Conservation (phyloP, 306 rosid genomes). For the Quercus agrifolia region DNA sequence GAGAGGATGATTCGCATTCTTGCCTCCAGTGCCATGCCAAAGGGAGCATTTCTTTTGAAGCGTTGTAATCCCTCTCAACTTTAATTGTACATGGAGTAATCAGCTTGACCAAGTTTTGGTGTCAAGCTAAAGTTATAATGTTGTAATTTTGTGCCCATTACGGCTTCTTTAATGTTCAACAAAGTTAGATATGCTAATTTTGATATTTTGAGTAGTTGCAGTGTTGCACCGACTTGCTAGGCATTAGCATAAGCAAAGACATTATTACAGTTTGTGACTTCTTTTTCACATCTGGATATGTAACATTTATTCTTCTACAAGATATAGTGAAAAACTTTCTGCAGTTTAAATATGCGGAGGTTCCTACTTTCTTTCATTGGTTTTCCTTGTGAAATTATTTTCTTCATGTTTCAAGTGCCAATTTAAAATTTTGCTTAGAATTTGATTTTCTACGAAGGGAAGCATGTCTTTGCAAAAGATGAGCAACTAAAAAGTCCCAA, state of each 20-base stretch:
- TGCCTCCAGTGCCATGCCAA: not conserved
- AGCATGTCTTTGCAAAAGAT: no score
- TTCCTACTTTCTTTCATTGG: not conserved
- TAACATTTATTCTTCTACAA: not conserved
- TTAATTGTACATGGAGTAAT: not conserved
- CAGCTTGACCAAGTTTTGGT: slow-evolving; percentile 1
- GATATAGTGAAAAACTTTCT: not conserved
- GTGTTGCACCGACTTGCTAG: slow-evolving; percentile 14
- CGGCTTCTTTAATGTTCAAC: not conserved
- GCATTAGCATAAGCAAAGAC: slow-evolving; percentile 12
- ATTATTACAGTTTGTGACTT: not conserved
- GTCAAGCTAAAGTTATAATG: not conserved
- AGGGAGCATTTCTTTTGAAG: not conserved
- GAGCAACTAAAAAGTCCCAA: no score
- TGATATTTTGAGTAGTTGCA: not conserved
- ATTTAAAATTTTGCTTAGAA: not conserved
- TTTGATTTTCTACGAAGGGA: no score
- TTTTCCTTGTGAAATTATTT: not conserved
- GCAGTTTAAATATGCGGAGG: not conserved
- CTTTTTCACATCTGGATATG: not conserved
- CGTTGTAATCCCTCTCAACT: not conserved
- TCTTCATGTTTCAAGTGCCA: not conserved
- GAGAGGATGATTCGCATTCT: not conserved
- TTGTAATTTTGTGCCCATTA: not conserved
- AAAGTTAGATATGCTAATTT: not conserved